Evolutionary conservation across 139 green algal genomes (phyloP).

Genomic region (Coelastrella sp.): DNA sequence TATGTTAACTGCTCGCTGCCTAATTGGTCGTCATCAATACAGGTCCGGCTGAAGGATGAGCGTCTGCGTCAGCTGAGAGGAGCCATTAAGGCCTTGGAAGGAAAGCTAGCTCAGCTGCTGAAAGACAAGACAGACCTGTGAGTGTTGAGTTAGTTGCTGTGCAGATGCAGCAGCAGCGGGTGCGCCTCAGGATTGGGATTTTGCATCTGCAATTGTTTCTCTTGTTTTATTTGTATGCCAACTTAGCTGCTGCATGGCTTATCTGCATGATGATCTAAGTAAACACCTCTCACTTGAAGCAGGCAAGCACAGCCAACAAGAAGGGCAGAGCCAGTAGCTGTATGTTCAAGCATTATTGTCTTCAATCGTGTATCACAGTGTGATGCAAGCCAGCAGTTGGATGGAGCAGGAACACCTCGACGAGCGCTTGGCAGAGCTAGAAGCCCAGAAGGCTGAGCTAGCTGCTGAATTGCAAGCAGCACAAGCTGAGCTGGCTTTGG

Average conservation of each 20-base stretch:
- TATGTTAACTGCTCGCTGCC: not conserved
- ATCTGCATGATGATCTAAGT: too few relatives aligned
- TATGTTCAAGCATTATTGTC: too few relatives aligned
- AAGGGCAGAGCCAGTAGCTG: too few relatives aligned
- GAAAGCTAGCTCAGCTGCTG: slow-evolving; percentile 68
- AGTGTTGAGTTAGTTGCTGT: too few relatives aligned
- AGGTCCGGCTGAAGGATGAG: slow-evolving; percentile 59
- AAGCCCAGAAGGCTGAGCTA: slow-evolving; percentile 37
- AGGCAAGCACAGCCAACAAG: not conserved
- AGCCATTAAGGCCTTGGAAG: slow-evolving; percentile 77
- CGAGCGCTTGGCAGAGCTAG: slow-evolving; percentile 49
- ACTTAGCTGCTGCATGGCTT: too few relatives aligned
- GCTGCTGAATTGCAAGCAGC: slow-evolving; percentile 47
- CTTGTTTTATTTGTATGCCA: too few relatives aligned
- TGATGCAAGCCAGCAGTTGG: slow-evolving; percentile 71
- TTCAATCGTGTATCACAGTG: slow-evolving; percentile 36
- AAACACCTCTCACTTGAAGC: too few relatives aligned
- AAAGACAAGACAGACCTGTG: slow-evolving; percentile 64
- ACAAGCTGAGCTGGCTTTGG: slow-evolving; percentile 38
- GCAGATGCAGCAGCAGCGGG: not conserved
- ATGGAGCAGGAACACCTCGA: slow-evolving; percentile 64
- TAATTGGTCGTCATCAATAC: not conserved
- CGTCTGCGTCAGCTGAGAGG: slow-evolving; percentile 65
- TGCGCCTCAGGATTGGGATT: not conserved
- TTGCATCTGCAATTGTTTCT: too few relatives aligned